Percentiles rank a stretch among this genome's conserved stretches.
Evolutionary conservation across 1,284 basidiomycete genomes (phyloP).

Genomic region (Trametes versicolor): DNA sequence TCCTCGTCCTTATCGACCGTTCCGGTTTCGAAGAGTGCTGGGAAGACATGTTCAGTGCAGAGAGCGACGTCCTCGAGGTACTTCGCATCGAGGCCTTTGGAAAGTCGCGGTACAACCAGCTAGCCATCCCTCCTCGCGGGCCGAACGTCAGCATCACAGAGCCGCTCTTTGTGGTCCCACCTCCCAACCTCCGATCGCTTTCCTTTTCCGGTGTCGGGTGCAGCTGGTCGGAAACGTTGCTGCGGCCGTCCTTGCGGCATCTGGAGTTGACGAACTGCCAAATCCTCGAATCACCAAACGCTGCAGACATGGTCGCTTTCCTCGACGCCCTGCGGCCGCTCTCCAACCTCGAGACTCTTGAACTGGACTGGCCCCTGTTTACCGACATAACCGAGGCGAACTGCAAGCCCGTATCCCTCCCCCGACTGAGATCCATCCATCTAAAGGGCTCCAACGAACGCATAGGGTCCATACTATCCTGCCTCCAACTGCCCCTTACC

Average conservation of each 20-base stretch:
- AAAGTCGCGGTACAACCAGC: background rate
- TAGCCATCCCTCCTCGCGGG: background rate
- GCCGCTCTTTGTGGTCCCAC: background rate
- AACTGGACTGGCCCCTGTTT: background rate
- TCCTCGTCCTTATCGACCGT: background rate
- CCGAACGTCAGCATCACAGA: background rate
- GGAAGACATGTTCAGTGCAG: background rate
- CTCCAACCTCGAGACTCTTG: background rate
- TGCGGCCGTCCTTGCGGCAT: background rate
- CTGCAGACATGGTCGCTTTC: background rate
- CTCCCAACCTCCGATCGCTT: background rate
- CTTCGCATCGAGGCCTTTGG: background rate
- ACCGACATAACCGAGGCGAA: background rate
- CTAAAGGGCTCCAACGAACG: background rate
- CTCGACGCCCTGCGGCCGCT: background rate
- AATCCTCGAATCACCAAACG: background rate
- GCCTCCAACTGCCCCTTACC: background rate
- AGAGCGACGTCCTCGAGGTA: background rate
- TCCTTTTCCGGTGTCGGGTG: background rate
- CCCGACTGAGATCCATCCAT: background rate
- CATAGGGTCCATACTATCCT: background rate
- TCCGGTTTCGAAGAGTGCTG: background rate
- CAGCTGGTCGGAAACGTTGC: background rate
- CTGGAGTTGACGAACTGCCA: background rate
- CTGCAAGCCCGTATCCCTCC: background rate